These are phyloP conservation scores for Eucalyptus grandis DNA, from an alignment of 345 rosid genomes.

Conservation along the genomic window DNA sequence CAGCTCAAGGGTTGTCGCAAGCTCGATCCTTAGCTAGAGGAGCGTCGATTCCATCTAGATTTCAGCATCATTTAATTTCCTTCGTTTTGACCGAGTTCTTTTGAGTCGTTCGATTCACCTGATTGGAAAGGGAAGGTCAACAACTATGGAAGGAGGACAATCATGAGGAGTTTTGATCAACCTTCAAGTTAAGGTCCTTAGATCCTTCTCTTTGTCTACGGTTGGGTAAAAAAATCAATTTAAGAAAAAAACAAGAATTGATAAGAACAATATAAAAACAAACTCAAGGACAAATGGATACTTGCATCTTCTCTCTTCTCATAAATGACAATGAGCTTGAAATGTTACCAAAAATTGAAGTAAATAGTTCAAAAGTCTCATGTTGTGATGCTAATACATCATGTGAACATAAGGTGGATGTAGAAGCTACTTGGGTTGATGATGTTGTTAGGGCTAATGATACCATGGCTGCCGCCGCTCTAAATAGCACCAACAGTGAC, in stretches of 20 bases:
- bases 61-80: too few relatives aligned
- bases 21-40: neutral
- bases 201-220: neutral
- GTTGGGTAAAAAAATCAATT: too few relatives aligned
- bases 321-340: neutral
- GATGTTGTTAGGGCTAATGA: neutral
- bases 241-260: neutral
- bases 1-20: neutral
- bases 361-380: neutral
- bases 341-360: too few relatives aligned
- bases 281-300: neutral
- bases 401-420: neutral
- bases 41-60: neutral
- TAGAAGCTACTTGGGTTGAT: neutral
- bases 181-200: too few relatives aligned
- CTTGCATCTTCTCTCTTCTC: neutral
- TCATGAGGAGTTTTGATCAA: too few relatives aligned
- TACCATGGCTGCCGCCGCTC: accelerated
- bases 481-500: too few relatives aligned
- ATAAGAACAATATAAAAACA: neutral
- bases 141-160: too few relatives aligned
- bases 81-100: too few relatives aligned
- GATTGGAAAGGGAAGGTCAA: too few relatives aligned
- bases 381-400: neutral
- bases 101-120: too few relatives aligned